These are phyloP conservation scores for Cladosporium austrohemisphaericum DNA, from an alignment of 2,329 filamentous ascomycete species.

Conservation along the genomic window DNA sequence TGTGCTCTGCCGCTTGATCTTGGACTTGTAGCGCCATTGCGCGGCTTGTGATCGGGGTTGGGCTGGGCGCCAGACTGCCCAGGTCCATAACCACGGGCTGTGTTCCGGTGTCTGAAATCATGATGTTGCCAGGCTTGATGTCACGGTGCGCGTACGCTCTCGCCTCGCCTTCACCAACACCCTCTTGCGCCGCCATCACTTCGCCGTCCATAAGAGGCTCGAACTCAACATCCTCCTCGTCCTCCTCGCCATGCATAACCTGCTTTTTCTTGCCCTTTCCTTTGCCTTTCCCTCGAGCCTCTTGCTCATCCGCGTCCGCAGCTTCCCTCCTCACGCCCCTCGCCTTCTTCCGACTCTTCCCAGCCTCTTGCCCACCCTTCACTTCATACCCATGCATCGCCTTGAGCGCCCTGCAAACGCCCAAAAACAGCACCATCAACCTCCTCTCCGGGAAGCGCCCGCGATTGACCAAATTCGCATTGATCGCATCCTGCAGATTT, in stretches of 20 bases:
- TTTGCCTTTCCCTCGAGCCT: slow-evolving; percentile 47
- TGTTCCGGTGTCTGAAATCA: slow-evolving; percentile 89
- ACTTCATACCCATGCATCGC: slow-evolving; percentile 88
- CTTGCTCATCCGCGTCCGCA: slow-evolving; percentile 44
- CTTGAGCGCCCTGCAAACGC: slow-evolving; percentile 81
- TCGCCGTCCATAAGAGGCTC: slow-evolving; percentile 80
- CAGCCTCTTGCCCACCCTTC: slow-evolving; percentile 44
- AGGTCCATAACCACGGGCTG: slow-evolving; percentile 96
- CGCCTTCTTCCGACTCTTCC: slow-evolving; percentile 42
- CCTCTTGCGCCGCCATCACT: slow-evolving; percentile 62
- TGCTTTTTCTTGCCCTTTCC: slow-evolving; percentile 3
- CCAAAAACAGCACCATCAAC: slow-evolving; percentile 85
- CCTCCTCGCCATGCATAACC: slow-evolving; percentile 32
- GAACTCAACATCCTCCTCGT: slow-evolving; percentile 72
- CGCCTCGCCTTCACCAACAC: slow-evolving; percentile 63
- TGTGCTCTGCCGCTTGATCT: slow-evolving; percentile 92
- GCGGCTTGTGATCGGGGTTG: slow-evolving; percentile 82
- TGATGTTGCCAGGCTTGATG: slow-evolving; percentile 98
- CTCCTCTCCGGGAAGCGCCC: slow-evolving; percentile 81
- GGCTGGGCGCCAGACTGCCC: slow-evolving; percentile 82
- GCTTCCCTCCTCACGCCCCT: slow-evolving; percentile 52
- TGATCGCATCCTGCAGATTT: slow-evolving; percentile 97
- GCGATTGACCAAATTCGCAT: slow-evolving; percentile 96
- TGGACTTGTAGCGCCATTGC: slow-evolving; percentile 88
- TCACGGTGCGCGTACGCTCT: slow-evolving; percentile 90